Conservation (phyloP, 257 asterid genomes). For the Nicotiana benthamiana region DNA sequence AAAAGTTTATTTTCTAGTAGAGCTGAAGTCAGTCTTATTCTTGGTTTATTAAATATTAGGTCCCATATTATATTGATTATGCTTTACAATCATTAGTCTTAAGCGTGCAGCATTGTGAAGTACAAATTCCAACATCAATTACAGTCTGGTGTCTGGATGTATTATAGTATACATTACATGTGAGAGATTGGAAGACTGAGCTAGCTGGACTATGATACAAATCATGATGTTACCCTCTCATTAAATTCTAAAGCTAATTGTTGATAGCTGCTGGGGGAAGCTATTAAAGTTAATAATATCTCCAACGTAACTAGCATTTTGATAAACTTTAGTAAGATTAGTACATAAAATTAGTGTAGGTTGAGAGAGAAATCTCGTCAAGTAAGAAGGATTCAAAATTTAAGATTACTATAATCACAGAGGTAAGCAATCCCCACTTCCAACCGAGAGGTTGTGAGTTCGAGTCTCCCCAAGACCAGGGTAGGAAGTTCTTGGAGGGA, state of each 20-base stretch:
- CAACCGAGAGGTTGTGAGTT: too few relatives aligned
- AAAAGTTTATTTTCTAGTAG: too few relatives aligned
- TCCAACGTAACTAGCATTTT: background rate
- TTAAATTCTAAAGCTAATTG: background rate
- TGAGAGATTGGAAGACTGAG: background rate
- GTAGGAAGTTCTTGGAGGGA: too few relatives aligned
- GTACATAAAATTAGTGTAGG: too few relatives aligned
- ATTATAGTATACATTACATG: background rate
- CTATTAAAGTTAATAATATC: background rate
- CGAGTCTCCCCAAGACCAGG: too few relatives aligned
- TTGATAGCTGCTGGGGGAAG: background rate
- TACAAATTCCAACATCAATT: background rate
- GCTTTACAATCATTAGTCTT: background rate
- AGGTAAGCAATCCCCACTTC: too few relatives aligned
- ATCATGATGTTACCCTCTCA: background rate
- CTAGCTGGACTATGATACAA: background rate
- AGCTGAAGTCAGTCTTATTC: background rate
- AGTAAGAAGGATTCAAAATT: too few relatives aligned
- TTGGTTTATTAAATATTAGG: background rate
- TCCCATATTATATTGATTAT: background rate
- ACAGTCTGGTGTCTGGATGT: background rate
- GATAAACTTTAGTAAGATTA: too few relatives aligned
- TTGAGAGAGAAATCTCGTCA: too few relatives aligned
- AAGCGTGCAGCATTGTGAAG: background rate
- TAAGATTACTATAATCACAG: too few relatives aligned